Percentiles rank a stretch among this genome's conserved stretches.
phyloP scores from a whole-genome alignment of 306 rosid species.

The Vigna unguiculata region DNA sequence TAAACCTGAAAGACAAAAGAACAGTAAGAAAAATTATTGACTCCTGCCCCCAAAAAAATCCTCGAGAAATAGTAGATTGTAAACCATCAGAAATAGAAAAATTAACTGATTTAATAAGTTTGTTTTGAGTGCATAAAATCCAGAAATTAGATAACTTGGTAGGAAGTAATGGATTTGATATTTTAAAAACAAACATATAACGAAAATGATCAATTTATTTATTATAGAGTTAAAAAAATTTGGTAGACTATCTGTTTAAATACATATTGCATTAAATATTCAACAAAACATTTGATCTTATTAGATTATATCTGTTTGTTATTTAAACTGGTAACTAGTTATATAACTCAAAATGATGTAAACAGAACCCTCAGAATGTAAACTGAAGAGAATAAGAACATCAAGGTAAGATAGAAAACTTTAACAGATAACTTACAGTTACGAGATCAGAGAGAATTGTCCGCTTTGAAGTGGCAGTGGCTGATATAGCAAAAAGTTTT shows the following conservation, averaged over 20 bases:
- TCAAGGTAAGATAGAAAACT: conserved; percentile 32
- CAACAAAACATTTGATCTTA: conserved; percentile 6
- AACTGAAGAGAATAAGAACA: conserved; percentile 30
- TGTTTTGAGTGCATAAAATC: background rate
- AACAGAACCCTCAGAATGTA: conserved; percentile 2
- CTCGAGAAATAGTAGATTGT: conserved; percentile 19
- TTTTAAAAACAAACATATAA: conserved; percentile 26
- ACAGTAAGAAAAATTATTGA: conserved; percentile 39
- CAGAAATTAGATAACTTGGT: conserved; percentile 15
- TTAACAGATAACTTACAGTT: conserved; percentile 62
- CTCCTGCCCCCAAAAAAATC: background rate
- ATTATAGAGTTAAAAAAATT: background rate
- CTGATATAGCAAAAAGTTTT: conserved; percentile 85
- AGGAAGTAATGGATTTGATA: conserved; percentile 19
- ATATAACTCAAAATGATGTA: conserved; percentile 16
- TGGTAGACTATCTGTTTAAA: background rate
- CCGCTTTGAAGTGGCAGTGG: conserved; percentile 86
- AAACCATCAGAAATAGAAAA: conserved; percentile 16
- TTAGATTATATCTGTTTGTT: background rate
- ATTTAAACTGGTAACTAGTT: background rate
- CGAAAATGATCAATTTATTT: conserved; percentile 8
- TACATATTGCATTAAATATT: conserved; percentile 21
- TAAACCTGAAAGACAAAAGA: conserved; percentile 73
- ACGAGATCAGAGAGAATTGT: conserved; percentile 96
- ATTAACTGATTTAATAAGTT: conserved; percentile 20